Evolutionary conservation across 2,329 filamentous ascomycete genomes (phyloP).

Genomic region (Graphium sp.): DNA sequence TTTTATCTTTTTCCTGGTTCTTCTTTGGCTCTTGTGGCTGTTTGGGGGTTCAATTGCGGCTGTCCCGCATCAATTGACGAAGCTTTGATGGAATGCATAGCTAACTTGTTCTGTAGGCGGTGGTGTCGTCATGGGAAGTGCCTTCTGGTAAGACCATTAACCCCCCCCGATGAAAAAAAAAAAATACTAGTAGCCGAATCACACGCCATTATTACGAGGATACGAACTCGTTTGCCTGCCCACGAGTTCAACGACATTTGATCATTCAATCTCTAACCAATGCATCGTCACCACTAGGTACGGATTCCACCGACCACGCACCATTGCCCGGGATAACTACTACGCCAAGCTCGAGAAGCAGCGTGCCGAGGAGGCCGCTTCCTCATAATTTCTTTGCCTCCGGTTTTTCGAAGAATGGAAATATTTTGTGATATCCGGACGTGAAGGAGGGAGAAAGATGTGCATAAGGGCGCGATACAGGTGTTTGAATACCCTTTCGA

Average conservation of each 20-base stretch:
- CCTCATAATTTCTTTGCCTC: too few relatives aligned
- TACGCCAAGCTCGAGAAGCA: slow-evolving; percentile 41
- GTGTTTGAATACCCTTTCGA: too few relatives aligned
- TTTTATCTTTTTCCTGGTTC: slow-evolving; percentile 6
- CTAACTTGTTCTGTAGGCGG: slow-evolving; percentile 26
- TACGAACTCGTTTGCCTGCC: too few relatives aligned
- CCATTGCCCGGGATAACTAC: slow-evolving; percentile 37
- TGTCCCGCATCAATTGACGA: neutral
- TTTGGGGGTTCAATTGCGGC: neutral
- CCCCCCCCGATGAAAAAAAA: neutral
- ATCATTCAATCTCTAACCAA: too few relatives aligned
- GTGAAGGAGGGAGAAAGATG: too few relatives aligned
- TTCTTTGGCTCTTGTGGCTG: neutral
- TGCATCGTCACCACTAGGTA: slow-evolving; percentile 28
- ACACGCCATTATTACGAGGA: too few relatives aligned
- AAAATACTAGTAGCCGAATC: too few relatives aligned
- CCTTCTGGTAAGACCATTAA: slow-evolving; percentile 34
- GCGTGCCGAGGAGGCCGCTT: slow-evolving; percentile 25
- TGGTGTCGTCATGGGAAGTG: slow-evolving; percentile 35
- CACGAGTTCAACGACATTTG: too few relatives aligned
- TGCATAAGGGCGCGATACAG: too few relatives aligned
- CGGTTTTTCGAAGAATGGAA: too few relatives aligned
- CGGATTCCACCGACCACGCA: slow-evolving; percentile 45
- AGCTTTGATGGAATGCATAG: slow-evolving; percentile 4
- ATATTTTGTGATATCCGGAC: too few relatives aligned